Evolutionary conservation across 192 early-diverging fungal species (phyloP).

Genomic region (Mycoemilia scoparia): DNA sequence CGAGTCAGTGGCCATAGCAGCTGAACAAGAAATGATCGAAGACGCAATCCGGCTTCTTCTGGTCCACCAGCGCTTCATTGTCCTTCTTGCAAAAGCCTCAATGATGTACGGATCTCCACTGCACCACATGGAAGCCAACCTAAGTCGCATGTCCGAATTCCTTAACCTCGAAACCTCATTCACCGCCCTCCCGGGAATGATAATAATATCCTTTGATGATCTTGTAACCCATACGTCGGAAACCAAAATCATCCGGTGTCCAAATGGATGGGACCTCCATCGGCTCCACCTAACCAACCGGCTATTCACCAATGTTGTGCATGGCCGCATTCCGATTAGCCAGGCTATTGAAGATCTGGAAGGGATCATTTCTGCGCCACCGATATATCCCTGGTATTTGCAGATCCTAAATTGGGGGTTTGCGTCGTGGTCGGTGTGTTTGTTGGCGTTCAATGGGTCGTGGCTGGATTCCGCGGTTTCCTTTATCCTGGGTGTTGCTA

Average conservation of each 20-base stretch:
- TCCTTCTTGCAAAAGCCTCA: constrained; percentile 38
- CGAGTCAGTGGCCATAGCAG: background rate
- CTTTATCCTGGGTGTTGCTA: constrained; percentile 23
- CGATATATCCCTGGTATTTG: constrained; percentile 35
- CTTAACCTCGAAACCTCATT: constrained; percentile 43
- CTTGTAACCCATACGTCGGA: constrained; percentile 53
- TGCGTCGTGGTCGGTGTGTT: constrained; percentile 32
- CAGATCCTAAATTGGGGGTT: constrained; percentile 38
- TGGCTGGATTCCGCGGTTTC: constrained; percentile 46
- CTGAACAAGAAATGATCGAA: constrained; percentile 14
- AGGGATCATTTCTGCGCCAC: constrained; percentile 26
- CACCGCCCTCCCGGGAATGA: constrained; percentile 45
- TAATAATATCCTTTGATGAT: constrained; percentile 49
- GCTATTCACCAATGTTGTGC: constrained; percentile 38
- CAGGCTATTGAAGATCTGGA: constrained; percentile 37
- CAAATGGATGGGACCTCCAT: constrained; percentile 46
- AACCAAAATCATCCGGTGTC: constrained; percentile 44
- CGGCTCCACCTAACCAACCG: constrained; percentile 41
- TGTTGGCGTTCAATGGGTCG: constrained; percentile 46
- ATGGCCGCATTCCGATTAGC: constrained; percentile 31
- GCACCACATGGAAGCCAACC: constrained; percentile 43
- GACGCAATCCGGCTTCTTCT: constrained; percentile 40
- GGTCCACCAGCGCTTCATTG: constrained; percentile 42
- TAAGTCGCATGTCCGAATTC: constrained; percentile 31
- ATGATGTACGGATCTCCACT: constrained; percentile 50